Base-by-base conservation (phyloP, 2,329 filamentous ascomycete species). In the Pseudocercospora vitis region DNA sequence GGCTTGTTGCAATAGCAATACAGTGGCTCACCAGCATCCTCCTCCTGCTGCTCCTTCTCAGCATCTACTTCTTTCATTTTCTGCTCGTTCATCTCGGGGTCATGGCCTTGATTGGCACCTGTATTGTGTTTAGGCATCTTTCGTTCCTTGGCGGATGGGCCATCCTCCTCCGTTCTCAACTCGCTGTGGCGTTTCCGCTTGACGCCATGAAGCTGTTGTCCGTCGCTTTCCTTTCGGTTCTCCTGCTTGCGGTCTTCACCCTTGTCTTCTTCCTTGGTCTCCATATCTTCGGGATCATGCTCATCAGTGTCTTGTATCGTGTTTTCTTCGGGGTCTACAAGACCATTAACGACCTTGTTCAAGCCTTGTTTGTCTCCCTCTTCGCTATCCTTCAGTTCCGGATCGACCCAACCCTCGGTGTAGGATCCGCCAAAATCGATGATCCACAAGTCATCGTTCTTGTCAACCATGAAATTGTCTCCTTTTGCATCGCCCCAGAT, bases 401-500 rank as follows among this genome's bases (percentile, higher is more conserved):
- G 57, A 53, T 72, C 69, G 1, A 73, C 64, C 71, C 70, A 73
- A 2, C 70, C 69, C 52, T 68, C 65, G 7, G 69, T 72, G 40
- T 67, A 72, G 29, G 67, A 67, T 1, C 71, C 71, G 5, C 71
- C 69, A 53, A 72, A 72, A 50, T 73, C 70, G 39, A 73, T 71
- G 21, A 73, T 70, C 67, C 67, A 73, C n/a, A 71, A 54, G 32
- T 67, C 56, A 16, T 70, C 65, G n/a, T 68, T 37, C 40, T 57
- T 44, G 53, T 72, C 70, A 7, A 73, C 68, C 61, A 74, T 58
- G 62, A 74, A 71, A 39, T 74, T 74, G 50, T 72, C 71, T 5
- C 70, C 67, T 58, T 74, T 73, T 1, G 68, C 70, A 47, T 74
- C 71, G 11, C 71, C 71, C 70, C 70, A 74, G 2, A 71, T 56